phyloP scores from a whole-genome alignment of 768 basidiomycete species.

The Russula vinacea region DNA sequence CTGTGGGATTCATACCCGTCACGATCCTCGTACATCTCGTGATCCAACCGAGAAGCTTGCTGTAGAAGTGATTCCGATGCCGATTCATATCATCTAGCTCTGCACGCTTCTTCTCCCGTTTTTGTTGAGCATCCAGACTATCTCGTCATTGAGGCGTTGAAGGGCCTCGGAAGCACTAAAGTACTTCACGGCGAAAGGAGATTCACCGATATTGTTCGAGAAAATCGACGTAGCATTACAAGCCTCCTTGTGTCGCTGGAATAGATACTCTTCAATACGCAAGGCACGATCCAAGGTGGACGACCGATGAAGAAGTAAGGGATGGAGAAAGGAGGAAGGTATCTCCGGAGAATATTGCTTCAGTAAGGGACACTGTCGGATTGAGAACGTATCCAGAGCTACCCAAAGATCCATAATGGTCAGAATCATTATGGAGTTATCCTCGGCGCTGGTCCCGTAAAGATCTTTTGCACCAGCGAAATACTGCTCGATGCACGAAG shows the following conservation, averaged over 20 bases:
- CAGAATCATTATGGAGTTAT: slow-evolving; percentile 42
- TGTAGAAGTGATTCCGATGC: background rate
- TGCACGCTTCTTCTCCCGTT: background rate
- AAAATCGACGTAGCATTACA: background rate
- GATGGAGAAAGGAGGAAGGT: slow-evolving; percentile 38
- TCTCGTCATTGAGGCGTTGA: slow-evolving; percentile 1
- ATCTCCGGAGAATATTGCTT: slow-evolving; percentile 47
- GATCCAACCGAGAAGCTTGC: background rate
- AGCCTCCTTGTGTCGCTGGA: slow-evolving; percentile 3
- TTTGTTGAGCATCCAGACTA: background rate
- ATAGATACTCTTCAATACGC: slow-evolving; percentile 20
- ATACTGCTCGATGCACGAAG: slow-evolving; percentile 22
- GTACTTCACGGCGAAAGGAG: slow-evolving; percentile 18
- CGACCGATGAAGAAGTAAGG: slow-evolving; percentile 41
- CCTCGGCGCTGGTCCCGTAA: slow-evolving; percentile 26
- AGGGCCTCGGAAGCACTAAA: slow-evolving; percentile 6
- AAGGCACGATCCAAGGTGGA: slow-evolving; percentile 5
- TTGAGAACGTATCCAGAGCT: slow-evolving; percentile 42
- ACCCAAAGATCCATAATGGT: slow-evolving; percentile 50
- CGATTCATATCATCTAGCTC: slow-evolving; percentile 7
- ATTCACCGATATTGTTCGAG: background rate
- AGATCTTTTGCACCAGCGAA: background rate
- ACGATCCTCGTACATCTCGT: background rate
- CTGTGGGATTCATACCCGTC: background rate
- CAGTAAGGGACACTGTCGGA: slow-evolving; percentile 41